phyloP scores from a whole-genome alignment of 2,329 filamentous ascomycete genomes.

The Ceratocystis harringtonii region DNA sequence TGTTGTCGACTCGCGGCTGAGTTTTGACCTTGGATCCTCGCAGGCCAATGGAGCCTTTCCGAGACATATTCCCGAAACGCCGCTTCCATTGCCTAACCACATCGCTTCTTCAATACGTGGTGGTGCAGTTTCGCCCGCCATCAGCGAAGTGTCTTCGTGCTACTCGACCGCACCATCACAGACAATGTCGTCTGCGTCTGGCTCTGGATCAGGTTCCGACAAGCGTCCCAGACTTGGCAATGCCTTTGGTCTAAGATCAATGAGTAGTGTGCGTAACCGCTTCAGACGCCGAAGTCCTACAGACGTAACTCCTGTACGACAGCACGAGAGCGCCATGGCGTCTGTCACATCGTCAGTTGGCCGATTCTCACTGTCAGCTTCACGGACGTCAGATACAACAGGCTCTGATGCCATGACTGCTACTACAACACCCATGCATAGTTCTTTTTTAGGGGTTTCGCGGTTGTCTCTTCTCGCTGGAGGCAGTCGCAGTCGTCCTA shows the following conservation, averaged over 20 bases:
- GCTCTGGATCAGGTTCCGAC: neutral
- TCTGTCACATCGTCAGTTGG: conserved; percentile 10
- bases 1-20: conserved; percentile 13
- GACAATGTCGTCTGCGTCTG: neutral
- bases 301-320: neutral
- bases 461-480: conserved; percentile 15
- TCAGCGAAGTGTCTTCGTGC: conserved; percentile 8
- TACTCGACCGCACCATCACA: conserved; percentile 9
- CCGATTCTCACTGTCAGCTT: conserved; percentile 11
- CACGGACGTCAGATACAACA: neutral
- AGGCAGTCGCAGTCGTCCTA: conserved; percentile 11
- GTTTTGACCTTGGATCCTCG: conserved; percentile 10
- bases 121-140: conserved; percentile 7
- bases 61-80: neutral
- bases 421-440: neutral
- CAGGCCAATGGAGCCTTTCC: neutral
- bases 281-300: conserved; percentile 15
- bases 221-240: conserved; percentile 1
- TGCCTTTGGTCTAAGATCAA: conserved; percentile 9
- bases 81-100: conserved; percentile 1
- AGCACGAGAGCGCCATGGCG: conserved; percentile 9
- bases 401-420: neutral
- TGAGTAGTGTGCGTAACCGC: conserved; percentile 12
- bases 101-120: neutral
- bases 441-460: conserved; percentile 17